Evolutionary conservation across 2,329 filamentous ascomycete genomes (phyloP).

Genomic region (Knufia petricola): DNA sequence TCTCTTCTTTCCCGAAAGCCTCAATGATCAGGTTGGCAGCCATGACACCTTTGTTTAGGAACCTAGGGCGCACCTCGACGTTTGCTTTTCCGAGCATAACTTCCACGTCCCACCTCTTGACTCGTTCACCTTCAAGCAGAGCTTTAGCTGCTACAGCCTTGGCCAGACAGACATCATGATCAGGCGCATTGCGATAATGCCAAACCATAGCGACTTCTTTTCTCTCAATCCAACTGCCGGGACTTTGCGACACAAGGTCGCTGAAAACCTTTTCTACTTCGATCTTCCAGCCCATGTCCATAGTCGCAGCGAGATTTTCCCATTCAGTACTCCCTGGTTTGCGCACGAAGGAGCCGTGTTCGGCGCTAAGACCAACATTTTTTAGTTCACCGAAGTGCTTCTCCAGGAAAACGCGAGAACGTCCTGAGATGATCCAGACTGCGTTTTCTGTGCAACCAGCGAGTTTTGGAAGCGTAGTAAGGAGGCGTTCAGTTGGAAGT

Average conservation of each 20-base stretch:
- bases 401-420: constrained; percentile 82
- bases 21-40: constrained; percentile 69
- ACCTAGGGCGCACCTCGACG: constrained; percentile 88
- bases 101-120: constrained; percentile 76
- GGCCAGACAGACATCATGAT: constrained; percentile 72
- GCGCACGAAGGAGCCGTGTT: constrained; percentile 93
- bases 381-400: constrained; percentile 88
- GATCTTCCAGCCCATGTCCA: constrained; percentile 86
- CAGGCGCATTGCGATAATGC: constrained; percentile 88
- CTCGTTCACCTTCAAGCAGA: constrained; percentile 67
- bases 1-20: constrained; percentile 42
- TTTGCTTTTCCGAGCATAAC: constrained; percentile 97
- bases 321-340: constrained; percentile 66
- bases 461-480: constrained; percentile 68
- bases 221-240: constrained; percentile 84
- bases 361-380: constrained; percentile 84
- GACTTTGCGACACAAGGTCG: constrained; percentile 76
- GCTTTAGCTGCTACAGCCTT: constrained; percentile 74
- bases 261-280: constrained; percentile 79
- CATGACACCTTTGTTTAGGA: constrained; percentile 97
- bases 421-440: constrained; percentile 97
- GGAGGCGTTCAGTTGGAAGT: constrained; percentile 73
- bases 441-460: constrained; percentile 71
- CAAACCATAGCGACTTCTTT: constrained; percentile 93
- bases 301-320: constrained; percentile 78